Evolutionary conservation across 805 yeast species (phyloP), one percentile per base, ranked within the genome.

Genomic region (Lipomyces japonicus): DNA sequence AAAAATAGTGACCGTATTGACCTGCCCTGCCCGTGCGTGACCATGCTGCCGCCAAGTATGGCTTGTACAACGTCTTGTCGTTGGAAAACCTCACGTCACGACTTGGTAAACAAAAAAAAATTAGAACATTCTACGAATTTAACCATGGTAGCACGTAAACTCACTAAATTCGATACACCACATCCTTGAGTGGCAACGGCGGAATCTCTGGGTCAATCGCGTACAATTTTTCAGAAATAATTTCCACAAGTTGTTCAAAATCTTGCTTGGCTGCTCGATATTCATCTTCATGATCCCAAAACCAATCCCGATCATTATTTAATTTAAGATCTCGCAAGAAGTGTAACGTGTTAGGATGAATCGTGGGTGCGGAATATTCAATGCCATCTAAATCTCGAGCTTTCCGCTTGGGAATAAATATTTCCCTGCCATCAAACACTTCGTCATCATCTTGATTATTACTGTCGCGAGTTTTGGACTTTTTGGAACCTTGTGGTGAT

Each of bases 241-340:
- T 42, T 32, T 54, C 61, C 10, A 52, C 39, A 36, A 60, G 60
- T 16, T 44, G 47, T 28, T 60, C 63, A 28, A 58, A 54, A 30
- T 60, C 60, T 24, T 46, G 40, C 48, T 53, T 54, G 12, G 62
- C 59, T 7, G 36, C 40, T 9, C 57, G 46, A 37, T 60, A 60
- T 10, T 59, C 58, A 2, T 46, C 42, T 32, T 60, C 61, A 35
- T 60, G 50, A 32, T 46, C 51, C 58, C 58, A 48, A 37, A 60
- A 60, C 63, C 63, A 60, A 1, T 54, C 60, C 22, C 63, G 53
- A 18, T 58, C 59, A 30, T 60, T 60, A 31, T 60, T 58, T 3
- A 40, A 18, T 41, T 31, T 42, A 16, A 57, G 44, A 10, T 54
- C 60, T n/a, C 28, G 30, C 16, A 58, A 14, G 44, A 40, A 58